These are phyloP conservation scores for Colletotrichum graminicola DNA, from an alignment of 2,329 filamentous ascomycete species.

Conservation along the genomic window DNA sequence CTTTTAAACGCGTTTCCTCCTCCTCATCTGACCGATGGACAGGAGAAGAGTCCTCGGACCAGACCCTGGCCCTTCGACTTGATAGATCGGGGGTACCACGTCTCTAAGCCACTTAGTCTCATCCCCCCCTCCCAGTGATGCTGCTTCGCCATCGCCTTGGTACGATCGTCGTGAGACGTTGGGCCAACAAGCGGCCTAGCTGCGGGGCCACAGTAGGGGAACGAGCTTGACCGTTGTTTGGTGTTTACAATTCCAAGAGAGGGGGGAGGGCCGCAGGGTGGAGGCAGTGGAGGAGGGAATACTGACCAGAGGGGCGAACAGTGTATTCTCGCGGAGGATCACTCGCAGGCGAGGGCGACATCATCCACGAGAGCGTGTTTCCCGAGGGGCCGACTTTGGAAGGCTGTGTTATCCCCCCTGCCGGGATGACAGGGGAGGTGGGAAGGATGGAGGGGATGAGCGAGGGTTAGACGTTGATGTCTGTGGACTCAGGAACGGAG, in stretches of 20 bases:
- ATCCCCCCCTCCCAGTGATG: slow-evolving; percentile 1
- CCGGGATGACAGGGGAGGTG: slow-evolving; percentile 29
- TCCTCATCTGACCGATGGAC: neutral
- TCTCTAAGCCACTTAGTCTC: slow-evolving; percentile 19
- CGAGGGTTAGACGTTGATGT: slow-evolving; percentile 19
- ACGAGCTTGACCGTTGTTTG: slow-evolving; percentile 39
- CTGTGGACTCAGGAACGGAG: slow-evolving; percentile 31
- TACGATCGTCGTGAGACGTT: slow-evolving; percentile 34
- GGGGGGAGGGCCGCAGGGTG: slow-evolving; percentile 12
- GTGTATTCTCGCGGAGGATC: slow-evolving; percentile 29
- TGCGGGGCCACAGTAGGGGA: slow-evolving; percentile 37
- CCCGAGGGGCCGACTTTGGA: slow-evolving; percentile 13
- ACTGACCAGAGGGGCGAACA: slow-evolving; percentile 30
- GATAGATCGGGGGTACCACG: slow-evolving; percentile 13
- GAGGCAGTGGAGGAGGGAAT: slow-evolving; percentile 23
- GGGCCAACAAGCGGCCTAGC: slow-evolving; percentile 32
- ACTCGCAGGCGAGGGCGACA: slow-evolving; percentile 9
- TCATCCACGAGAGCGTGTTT: neutral
- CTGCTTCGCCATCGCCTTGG: slow-evolving; percentile 34
- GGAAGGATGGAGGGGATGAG: slow-evolving; percentile 1
- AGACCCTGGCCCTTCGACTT: slow-evolving; percentile 2
- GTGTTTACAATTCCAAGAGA: slow-evolving; percentile 40
- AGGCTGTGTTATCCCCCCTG: slow-evolving; percentile 23
- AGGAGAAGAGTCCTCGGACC: slow-evolving; percentile 13
- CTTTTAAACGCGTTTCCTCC: slow-evolving; percentile 28